Evolutionary conservation across 352 stramenopile genomes (phyloP), one percentile per base, ranked within the genome.

Genomic region (Pilasporangium apinafurcum): DNA sequence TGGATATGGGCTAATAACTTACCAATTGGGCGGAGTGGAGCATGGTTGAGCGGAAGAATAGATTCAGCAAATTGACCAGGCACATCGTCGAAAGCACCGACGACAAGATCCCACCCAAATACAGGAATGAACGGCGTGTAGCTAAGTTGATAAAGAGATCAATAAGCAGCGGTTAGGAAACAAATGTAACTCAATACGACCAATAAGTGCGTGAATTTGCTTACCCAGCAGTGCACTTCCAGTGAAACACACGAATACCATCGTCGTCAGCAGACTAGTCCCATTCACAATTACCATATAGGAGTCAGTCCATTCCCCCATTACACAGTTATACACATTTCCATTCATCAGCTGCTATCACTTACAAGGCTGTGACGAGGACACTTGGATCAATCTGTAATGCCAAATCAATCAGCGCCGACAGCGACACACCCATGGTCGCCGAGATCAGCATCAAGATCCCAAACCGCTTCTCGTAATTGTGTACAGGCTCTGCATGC

Each of bases 241-340:
- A 20, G 80, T 77, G 56, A 96, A 96, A 75, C 76, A 91, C 39
- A 82, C 42, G 51, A 96, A 96, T 43, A 95, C 67, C 27, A 78
- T 68, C 37, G 68, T 79, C 24, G 86, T 95, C 55, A 82, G 59
- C 32, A 92, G 32, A 25, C 71, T 83, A 18, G 21, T 24, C 16
- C 37, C 13, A 32, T 8, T n/a, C n/a, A n/a, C n/a, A n/a, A n/a
- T n/a, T n/a, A n/a, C n/a, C n/a, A n/a, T n/a, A n/a, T n/a, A n/a
- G n/a, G n/a, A n/a, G n/a, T n/a, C n/a, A n/a, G n/a, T n/a, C n/a
- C n/a, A n/a, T n/a, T n/a, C n/a, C n/a, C n/a, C 26, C 25, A 18
- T 29, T 53, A 48, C 14, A 48, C 22, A 16, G 13, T 25, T 17
- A 37, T 27, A 48, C 16, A 30, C 27, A 47, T 33, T 24, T 34